Base-by-base conservation (phyloP, 192 early-diverging fungal genomes). In the Haplosporangium gracile region DNA sequence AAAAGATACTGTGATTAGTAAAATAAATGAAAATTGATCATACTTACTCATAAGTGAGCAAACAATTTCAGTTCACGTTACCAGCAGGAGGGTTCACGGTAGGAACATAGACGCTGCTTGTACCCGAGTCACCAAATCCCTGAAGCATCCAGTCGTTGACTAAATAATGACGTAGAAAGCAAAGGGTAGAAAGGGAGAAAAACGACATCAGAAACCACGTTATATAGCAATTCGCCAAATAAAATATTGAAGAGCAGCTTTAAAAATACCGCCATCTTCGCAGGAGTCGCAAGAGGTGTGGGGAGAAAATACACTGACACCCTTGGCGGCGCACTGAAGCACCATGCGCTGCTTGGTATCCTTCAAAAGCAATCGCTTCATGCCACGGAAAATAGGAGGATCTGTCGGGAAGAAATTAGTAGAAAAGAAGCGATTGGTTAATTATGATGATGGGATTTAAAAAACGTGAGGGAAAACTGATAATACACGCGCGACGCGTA, bases 71-170 rank as follows among this genome's bases (percentile, higher is more conserved):
- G 15, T 51, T 22, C 7, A 1, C 26, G 68, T 74, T 82, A 91
- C 93, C 91, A 77, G 71, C 78, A 40, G 93, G 95, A 42, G 92
- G 92, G 78, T 90, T 90, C 72, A 85, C 74, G 32, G 82, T 53
- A 34, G 89, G 89, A 2, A 82, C 83, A 57, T 89, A 90, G 10
- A 89, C 78, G 20, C 38, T 79, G 39, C 49, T 71, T 40, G 75
- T 74, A 32, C 92, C 92, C 49, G 81, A 57, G 39, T 70, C 43
- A 6, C 93, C 91, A 55, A 97, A 83, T 40, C 90, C 93, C 55
- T 90, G 89, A 2, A 97, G 93, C 26, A 99, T 90, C 98, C 98
- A 99, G 87, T 98, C 97, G 90, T 97, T 98, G 70, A 96, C 92
- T 93, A 68, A 38, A 74, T 69, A 42, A 6, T 49, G 0, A 68